These are phyloP conservation scores for Epichloe bromicola DNA, from an alignment of 2,329 filamentous ascomycete species.

Conservation along the genomic window DNA sequence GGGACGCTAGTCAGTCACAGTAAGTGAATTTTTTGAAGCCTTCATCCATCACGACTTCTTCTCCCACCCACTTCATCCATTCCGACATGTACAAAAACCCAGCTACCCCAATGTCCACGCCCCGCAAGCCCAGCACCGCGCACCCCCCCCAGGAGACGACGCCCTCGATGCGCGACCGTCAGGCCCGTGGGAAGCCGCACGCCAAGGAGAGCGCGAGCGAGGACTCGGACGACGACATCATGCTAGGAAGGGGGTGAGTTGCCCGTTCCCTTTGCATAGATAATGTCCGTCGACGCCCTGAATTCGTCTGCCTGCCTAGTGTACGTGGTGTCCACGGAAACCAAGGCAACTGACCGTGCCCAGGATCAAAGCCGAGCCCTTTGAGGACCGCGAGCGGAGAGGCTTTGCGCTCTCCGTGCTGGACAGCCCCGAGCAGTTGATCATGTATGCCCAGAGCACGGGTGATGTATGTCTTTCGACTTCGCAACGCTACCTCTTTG, in stretches of 20 bases:
- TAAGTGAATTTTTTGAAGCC: too few relatives aligned
- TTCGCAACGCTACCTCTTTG: too few relatives aligned
- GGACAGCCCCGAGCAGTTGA: slow-evolving; percentile 43
- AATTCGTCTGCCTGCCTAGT: too few relatives aligned
- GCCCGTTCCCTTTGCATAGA: too few relatives aligned
- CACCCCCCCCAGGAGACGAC: slow-evolving; percentile 15
- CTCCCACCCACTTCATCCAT: too few relatives aligned
- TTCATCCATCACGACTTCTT: too few relatives aligned
- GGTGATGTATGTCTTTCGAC: slow-evolving; percentile 33
- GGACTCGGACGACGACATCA: slow-evolving; percentile 9
- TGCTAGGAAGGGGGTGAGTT: background rate
- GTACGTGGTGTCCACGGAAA: too few relatives aligned
- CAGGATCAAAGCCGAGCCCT: slow-evolving; percentile 22
- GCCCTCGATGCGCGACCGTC: slow-evolving; percentile 40
- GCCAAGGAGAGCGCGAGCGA: slow-evolving; percentile 14
- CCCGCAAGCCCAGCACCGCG: too few relatives aligned
- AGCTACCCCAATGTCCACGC: background rate
- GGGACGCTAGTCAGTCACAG: too few relatives aligned
- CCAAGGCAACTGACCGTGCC: background rate
- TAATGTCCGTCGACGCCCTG: too few relatives aligned
- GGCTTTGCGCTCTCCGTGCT: slow-evolving; percentile 40
- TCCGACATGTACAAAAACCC: too few relatives aligned
- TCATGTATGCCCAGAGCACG: slow-evolving; percentile 43
- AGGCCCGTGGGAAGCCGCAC: slow-evolving; percentile 44
- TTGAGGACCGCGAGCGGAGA: slow-evolving; percentile 28